Evolutionary conservation across 2,329 filamentous ascomycete genomes (phyloP).

Genomic region (Rutstroemia sydowiana): DNA sequence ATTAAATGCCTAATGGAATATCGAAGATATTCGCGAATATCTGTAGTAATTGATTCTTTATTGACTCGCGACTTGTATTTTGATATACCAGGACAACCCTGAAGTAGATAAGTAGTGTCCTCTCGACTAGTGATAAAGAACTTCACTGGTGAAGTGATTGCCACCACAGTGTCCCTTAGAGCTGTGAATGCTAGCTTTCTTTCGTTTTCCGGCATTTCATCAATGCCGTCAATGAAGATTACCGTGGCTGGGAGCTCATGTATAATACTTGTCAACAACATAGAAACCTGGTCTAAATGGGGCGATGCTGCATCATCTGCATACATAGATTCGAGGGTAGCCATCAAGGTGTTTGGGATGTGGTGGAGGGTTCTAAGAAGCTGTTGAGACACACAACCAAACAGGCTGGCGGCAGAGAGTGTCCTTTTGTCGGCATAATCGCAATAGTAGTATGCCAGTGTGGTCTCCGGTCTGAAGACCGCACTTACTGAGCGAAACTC

Average conservation of each 20-base stretch:
- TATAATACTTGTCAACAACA: background rate
- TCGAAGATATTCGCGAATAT: background rate
- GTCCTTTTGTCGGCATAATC: constrained; percentile 14
- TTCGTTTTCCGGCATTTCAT: background rate
- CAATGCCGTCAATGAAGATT: background rate
- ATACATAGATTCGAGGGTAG: background rate
- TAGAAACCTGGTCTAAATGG: background rate
- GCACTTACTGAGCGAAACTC: background rate
- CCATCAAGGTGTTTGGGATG: background rate
- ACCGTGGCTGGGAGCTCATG: background rate
- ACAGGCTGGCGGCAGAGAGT: background rate
- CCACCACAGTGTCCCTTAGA: background rate
- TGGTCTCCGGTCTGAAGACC: background rate
- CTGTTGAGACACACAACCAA: background rate
- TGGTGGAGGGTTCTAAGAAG: background rate
- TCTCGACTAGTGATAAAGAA: background rate
- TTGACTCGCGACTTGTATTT: background rate
- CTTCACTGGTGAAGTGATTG: background rate
- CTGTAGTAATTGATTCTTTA: background rate
- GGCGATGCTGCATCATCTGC: background rate
- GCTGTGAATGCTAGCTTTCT: background rate
- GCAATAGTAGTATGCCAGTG: constrained; percentile 9
- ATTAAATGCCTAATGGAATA: background rate
- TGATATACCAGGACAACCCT: background rate
- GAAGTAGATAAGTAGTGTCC: background rate